Base-by-base conservation (phyloP, 768 basidiomycete genomes). In the Tephrocybe sp. region DNA sequence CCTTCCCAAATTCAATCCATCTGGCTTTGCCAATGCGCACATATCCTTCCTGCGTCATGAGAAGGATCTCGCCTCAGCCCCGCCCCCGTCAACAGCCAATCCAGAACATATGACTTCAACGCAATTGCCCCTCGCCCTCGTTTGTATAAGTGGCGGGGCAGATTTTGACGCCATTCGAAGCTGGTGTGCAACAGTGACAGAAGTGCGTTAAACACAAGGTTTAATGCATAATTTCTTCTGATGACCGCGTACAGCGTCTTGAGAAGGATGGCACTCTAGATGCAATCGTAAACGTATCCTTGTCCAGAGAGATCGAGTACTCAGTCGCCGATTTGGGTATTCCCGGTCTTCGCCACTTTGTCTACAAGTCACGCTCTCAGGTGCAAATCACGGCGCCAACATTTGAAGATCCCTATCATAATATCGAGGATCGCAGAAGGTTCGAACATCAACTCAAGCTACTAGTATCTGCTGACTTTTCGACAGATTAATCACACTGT, bases 11-110 rank as follows among this genome's bases (percentile, higher is more conserved):
- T 98, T 91, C 74, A 92, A 98, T 62, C 75, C 91, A 0, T 71
- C 83, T 4, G 87, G 87, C 1, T 98, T 98, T 67, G 84, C 96
- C 22, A 92, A 99, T 65, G 89, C 92, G 11, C 97, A 95, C 60
- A 79, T 98, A 38, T 79, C 82, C 3, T 92, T 88, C 64, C 65
- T 87, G 22, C 75, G 79, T 38, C 78, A 72, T 53, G 73, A 75
- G 46, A 67, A 72, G 32, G 63, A 61, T 3, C 49, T 39, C 5
- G 47, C 57, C 30, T 53, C 45, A 6, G 54, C 50, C 39, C 56
- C 55, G 41, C 52, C 53, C 36, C 39, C 4, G 39, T 52, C n/a
- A n/a, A 34, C 36, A 13, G 16, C 34, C 1, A 36, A 39, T 26
- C 41, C 32, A 8, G 44, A 45, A 16, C 43, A 47, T 45, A 30